Conservation (phyloP, 305 asterid species). For the Fraxinus ornus region DNA sequence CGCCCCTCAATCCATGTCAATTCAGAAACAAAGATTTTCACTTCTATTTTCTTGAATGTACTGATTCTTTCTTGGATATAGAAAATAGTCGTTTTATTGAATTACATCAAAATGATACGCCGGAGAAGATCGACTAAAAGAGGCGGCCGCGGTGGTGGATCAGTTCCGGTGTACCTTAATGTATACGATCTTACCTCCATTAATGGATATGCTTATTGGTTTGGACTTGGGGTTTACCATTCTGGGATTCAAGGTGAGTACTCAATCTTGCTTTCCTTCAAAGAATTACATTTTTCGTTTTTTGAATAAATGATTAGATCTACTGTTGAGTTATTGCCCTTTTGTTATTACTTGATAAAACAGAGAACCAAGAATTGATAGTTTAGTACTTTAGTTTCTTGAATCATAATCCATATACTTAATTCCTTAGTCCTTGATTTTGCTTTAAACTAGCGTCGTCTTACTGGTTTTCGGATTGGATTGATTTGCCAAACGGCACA, state of each 20-base stretch:
- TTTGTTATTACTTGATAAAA: not conserved
- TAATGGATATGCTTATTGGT: conserved; percentile 83
- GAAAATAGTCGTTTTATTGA: not conserved
- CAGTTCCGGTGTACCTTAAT: conserved; percentile 66
- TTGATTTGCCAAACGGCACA: not conserved
- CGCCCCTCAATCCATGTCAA: not conserved
- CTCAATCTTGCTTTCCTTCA: not conserved
- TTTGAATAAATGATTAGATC: not conserved
- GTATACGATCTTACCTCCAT: conserved; percentile 74
- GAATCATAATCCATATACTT: not conserved
- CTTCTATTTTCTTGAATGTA: not conserved
- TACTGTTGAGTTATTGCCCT: not conserved
- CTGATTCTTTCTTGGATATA: not conserved
- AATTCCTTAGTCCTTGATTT: not conserved
- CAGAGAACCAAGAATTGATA: not conserved
- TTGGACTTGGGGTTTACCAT: conserved; percentile 84
- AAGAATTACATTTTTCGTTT: not conserved
- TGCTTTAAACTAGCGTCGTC: not conserved
- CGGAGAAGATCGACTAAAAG: conserved; percentile 50
- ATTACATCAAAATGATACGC: conserved; percentile 52
- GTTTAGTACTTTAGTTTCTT: not conserved
- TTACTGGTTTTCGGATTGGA: not conserved
- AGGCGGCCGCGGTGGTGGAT: conserved; percentile 36
- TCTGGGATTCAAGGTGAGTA: conserved; percentile 74
- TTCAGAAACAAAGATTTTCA: not conserved